These are phyloP conservation scores for Saccharomycopsis sp. DNA, from an alignment of 805 yeast genomes.

Conservation along the genomic window DNA sequence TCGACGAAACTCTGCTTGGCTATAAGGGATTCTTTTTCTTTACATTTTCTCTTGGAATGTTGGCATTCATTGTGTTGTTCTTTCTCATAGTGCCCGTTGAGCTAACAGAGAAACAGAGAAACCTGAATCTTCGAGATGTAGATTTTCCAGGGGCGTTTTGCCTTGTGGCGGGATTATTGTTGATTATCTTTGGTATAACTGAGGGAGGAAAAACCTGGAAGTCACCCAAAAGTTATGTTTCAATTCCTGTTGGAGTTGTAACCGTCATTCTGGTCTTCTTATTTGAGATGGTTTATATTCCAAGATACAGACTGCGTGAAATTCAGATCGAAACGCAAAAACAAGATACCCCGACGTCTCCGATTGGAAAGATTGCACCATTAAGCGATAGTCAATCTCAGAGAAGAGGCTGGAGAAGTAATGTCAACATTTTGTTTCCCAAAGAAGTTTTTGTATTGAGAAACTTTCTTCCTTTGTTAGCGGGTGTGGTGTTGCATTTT, in stretches of 20 bases:
- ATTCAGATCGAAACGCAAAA: too few relatives aligned
- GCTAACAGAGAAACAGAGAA: conserved; percentile 23
- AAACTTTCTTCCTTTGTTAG: conserved; percentile 9
- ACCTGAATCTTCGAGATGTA: conserved; percentile 25
- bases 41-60: conserved; percentile 35
- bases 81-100: conserved; percentile 29
- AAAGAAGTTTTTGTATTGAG: conserved; percentile 4
- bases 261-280: conserved; percentile 37
- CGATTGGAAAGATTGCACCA: too few relatives aligned
- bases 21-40: conserved; percentile 35
- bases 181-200: conserved; percentile 19
- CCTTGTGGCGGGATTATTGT: conserved; percentile 37
- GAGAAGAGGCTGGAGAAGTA: too few relatives aligned
- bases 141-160: conserved; percentile 32
- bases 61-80: conserved; percentile 29
- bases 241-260: conserved; percentile 55
- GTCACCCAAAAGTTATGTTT: conserved; percentile 30
- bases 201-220: conserved; percentile 15
- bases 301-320: too few relatives aligned
- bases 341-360: conserved; percentile 11
- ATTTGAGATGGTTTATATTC: conserved; percentile 13
- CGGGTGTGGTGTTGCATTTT: too few relatives aligned
- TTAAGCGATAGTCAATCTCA: too few relatives aligned
- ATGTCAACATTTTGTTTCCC: conserved; percentile 10
- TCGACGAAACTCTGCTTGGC: conserved; percentile 31